Percentiles rank a stretch among this genome's conserved stretches.
Evolutionary conservation across 371 early-diverging fungal species (phyloP).

Genomic region (Thermomucor indicae-seudaticae): DNA sequence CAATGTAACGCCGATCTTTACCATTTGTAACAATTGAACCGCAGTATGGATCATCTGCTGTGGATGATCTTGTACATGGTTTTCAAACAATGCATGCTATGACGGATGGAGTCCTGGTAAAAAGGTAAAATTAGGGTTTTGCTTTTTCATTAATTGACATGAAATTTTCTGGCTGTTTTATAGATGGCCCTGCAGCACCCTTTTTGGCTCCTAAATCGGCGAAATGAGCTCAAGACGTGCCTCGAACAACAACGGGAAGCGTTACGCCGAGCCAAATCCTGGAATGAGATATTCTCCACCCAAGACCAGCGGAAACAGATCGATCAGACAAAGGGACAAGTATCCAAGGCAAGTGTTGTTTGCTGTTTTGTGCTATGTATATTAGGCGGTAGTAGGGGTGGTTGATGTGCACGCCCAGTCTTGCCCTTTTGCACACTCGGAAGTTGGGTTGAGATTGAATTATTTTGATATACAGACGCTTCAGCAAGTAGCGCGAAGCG

Average conservation of each 20-base stretch:
- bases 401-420: not conserved
- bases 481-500: constrained; percentile 25
- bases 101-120: constrained; percentile 36
- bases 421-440: too few relatives aligned
- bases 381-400: not conserved
- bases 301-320: constrained; percentile 22
- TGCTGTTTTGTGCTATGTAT: not conserved
- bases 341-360: constrained; percentile 23
- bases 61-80: constrained; percentile 8
- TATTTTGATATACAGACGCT: constrained; percentile 18
- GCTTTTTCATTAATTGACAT: not conserved
- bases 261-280: constrained; percentile 20
- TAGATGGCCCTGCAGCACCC: constrained; percentile 36
- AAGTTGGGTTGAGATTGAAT: constrained; percentile 11
- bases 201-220: constrained; percentile 19
- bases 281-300: constrained; percentile 31
- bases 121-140: not conserved
- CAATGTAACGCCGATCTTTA: not conserved
- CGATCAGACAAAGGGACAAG: constrained; percentile 23
- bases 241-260: constrained; percentile 33
- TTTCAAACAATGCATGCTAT: constrained; percentile 18
- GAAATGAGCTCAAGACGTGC: constrained; percentile 10
- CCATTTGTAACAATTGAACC: constrained; percentile 4
- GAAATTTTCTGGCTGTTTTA: not conserved
- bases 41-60: constrained; percentile 3